Conservation (phyloP, 164 flowering plant genomes). For the Liriodendron chinense region DNA sequence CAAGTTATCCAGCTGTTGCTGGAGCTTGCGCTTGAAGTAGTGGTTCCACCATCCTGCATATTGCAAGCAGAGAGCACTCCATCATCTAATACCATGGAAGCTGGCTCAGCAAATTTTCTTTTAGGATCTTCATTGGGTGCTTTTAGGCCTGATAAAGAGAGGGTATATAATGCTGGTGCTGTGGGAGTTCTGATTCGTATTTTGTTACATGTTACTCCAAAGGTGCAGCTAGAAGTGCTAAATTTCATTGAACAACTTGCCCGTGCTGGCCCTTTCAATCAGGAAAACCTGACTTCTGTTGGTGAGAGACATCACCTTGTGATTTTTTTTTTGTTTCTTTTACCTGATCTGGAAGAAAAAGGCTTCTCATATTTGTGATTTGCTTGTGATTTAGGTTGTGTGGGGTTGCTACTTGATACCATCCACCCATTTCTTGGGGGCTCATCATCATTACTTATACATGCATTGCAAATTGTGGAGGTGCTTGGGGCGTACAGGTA, state of each 20-base stretch:
- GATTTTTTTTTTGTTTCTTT: background rate
- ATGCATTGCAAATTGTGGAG: slow-evolving; percentile 84
- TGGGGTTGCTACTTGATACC: slow-evolving; percentile 85
- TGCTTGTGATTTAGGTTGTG: slow-evolving; percentile 64
- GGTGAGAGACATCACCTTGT: slow-evolving; percentile 45
- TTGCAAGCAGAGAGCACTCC: slow-evolving; percentile 41
- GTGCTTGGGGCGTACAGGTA: slow-evolving; percentile 96
- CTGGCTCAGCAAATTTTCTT: slow-evolving; percentile 47
- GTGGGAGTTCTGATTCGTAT: slow-evolving; percentile 75
- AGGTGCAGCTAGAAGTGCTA: slow-evolving; percentile 83
- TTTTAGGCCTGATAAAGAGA: slow-evolving; percentile 55
- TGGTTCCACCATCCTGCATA: slow-evolving; percentile 67
- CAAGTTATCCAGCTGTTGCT: slow-evolving; percentile 84
- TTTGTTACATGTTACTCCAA: slow-evolving; percentile 82
- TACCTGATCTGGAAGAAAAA: background rate
- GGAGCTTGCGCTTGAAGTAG: slow-evolving; percentile 93
- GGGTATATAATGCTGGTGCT: slow-evolving; percentile 92
- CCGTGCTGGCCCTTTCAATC: slow-evolving; percentile 79
- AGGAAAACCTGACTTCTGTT: slow-evolving; percentile 90
- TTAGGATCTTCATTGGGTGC: slow-evolving; percentile 53
- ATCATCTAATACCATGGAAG: slow-evolving; percentile 36
- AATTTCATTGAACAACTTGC: slow-evolving; percentile 80
- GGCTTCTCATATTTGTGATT: slow-evolving; percentile 7
- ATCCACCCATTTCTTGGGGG: slow-evolving; percentile 79
- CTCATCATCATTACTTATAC: slow-evolving; percentile 73